Percentiles rank a stretch among this genome's conserved stretches.
These are phyloP conservation scores for Kwoniella dejecticola DNA, from an alignment of 768 basidiomycete genomes.

Conservation along the genomic window DNA sequence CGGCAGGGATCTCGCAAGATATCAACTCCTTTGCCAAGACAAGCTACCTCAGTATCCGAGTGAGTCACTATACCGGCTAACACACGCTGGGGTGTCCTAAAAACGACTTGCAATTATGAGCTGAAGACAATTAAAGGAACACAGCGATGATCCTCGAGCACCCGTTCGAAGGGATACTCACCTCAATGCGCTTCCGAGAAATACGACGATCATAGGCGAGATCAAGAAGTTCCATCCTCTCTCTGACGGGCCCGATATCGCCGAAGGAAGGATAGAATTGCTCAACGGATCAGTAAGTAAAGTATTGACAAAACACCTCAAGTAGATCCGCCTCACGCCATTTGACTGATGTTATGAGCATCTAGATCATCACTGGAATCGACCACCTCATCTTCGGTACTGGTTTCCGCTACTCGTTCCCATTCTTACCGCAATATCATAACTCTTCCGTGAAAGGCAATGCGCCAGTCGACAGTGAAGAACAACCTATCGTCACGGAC, in stretches of 20 bases:
- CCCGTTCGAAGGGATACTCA: slow-evolving; percentile 13
- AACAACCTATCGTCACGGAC: slow-evolving; percentile 26
- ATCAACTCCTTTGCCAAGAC: slow-evolving; percentile 9
- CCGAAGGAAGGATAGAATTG: slow-evolving; percentile 12
- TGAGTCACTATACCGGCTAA: background rate
- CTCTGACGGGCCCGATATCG: background rate
- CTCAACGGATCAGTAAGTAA: slow-evolving; percentile 20
- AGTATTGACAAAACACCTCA: background rate
- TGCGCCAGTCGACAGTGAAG: slow-evolving; percentile 2
- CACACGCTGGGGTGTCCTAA: background rate
- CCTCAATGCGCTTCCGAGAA: slow-evolving; percentile 3
- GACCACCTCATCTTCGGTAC: slow-evolving; percentile 14
- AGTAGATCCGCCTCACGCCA: too few relatives aligned
- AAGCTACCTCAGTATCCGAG: slow-evolving; percentile 9
- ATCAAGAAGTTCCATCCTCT: slow-evolving; percentile 15
- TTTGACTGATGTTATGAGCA: background rate
- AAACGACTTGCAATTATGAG: background rate
- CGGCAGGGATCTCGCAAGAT: slow-evolving; percentile 13
- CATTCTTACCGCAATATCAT: slow-evolving; percentile 59
- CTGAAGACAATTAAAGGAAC: background rate
- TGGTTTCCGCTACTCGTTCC: slow-evolving; percentile 58
- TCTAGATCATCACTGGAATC: slow-evolving; percentile 12
- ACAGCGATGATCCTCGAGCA: slow-evolving; percentile 24
- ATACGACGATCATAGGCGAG: slow-evolving; percentile 16
- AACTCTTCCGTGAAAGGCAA: background rate